Base-by-base conservation (phyloP, 2,329 filamentous ascomycete species). In the Alternaria sp. region DNA sequence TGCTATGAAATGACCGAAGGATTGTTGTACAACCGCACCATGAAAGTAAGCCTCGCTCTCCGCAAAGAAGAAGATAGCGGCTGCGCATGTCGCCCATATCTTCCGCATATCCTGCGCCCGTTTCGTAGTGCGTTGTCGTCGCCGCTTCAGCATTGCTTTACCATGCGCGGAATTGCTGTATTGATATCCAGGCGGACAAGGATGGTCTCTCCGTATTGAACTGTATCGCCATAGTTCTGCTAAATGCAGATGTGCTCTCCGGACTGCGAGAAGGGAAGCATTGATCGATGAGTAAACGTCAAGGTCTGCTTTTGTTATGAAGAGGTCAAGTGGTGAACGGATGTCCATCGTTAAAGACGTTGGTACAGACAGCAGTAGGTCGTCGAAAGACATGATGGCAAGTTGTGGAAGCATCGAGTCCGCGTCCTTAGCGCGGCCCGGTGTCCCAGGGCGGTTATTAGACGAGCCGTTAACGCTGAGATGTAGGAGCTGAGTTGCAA, bases 11-110 rank as follows among this genome's bases (percentile, higher is more conserved):
- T 91, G 89, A 15, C 90, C 87, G 88, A 93, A 97, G 2, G 93
- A 89, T 30, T 90, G 89, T 63, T 90, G 88, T 13, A 97, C 90
- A 7, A 98, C 90, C 74, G 97, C 93, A 1, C 92, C 93, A 78
- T 97, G 95, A 47, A 98, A 89, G 73, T 97, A 98, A 4, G 89
- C 89, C 69, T 95, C 91, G 13, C 93, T 90, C 77, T 97, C 94
- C 0, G 92, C 93, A 4, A 98, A 84, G 70, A 98, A 91, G 81
- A 97, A 97, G 5, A 97, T 88, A 2, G 93, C 91, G 3, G 93
- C 92, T 74, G 92, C 93, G 70, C 91, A 91, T 0, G 93, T 96
- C 0, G 93, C 95, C 96, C 96, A 99, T 1, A 95, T 87, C 66
- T 89, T 91, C 15, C 96, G 89, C 86, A 97, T 91, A 0, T 87